Base-by-base conservation (phyloP, 495 filamentous ascomycete genomes). In the Aspergillus avenaceus region DNA sequence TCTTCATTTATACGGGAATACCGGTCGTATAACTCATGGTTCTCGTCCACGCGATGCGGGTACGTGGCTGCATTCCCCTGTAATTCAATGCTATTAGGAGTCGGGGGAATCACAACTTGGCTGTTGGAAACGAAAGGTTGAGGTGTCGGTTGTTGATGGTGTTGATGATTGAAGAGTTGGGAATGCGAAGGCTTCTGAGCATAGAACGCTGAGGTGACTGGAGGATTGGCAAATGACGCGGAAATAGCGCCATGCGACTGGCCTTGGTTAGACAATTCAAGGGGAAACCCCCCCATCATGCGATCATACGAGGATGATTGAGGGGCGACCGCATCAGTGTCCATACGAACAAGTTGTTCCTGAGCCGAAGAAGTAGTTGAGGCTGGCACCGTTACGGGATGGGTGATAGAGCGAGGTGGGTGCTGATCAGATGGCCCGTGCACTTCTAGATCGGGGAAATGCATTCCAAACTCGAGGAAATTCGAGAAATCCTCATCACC, bases 81-180 rank as follows among this genome's bases (percentile, higher is more conserved):
- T 60, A 97, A 77, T 62, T 97, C 91, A 36, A 92, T 78, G 63
- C 93, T 97, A 59, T 91, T 92, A 0, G 93, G 93, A 1, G 93
- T 98, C 8, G 90, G 91, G 7, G 93, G 93, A 19, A 97, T 85
- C 57, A 89, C 84, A 31, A 68, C 70, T 45, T 78, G 74, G 42
- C 79, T 74, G 22, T 84, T 80, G 29, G 49, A 54, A 57, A 66
- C 66, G 61, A 52, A 75, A 50, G 62, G 77, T 77, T 69, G 76
- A 73, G 40, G 72, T 72, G 29, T 66, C 64, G 50, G 49, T 24
- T 67, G 65, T 19, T 19, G 18, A 24, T 59, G 50, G 26, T 63
- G 73, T 18, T 59, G 60, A 6, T 55, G 58, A 5, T 49, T 43
- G 36, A 50, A 47, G 19, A 42, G 26, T 22, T 55, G 55, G 45